Conservation (phyloP, 768 basidiomycete species). For the Agaricus subrufescens region DNA sequence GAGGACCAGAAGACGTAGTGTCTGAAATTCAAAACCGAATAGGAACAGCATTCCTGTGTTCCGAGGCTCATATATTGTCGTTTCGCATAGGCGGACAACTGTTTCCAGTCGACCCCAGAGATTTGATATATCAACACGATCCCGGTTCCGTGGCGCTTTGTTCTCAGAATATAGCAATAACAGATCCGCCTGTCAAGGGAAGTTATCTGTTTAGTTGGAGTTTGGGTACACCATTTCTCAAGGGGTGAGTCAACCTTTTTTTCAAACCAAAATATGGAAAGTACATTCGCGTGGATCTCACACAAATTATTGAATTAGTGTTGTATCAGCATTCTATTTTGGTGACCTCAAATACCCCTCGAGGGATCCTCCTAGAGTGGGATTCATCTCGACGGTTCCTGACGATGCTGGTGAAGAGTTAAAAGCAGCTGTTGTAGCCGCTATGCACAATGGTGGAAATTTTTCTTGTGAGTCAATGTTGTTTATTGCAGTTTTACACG, state of each 20-base stretch:
- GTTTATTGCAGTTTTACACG: too few species aligned
- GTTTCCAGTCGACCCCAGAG: slow-evolving; percentile 75
- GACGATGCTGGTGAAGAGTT: slow-evolving; percentile 38
- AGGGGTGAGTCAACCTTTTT: slow-evolving; percentile 43
- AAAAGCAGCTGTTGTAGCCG: slow-evolving; percentile 22
- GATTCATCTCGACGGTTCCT: slow-evolving; percentile 69
- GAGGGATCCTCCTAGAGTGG: slow-evolving; percentile 61
- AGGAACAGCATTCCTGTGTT: slow-evolving; percentile 48
- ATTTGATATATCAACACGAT: slow-evolving; percentile 48
- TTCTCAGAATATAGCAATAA: slow-evolving; percentile 48
- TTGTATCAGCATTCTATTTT: slow-evolving; percentile 63
- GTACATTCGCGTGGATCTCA: background rate
- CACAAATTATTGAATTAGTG: slow-evolving; percentile 32
- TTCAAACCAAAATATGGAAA: too few species aligned
- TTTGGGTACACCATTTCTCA: slow-evolving; percentile 71
- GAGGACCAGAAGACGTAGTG: slow-evolving; percentile 68
- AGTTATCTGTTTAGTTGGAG: slow-evolving; percentile 75
- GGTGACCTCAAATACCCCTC: slow-evolving; percentile 70
- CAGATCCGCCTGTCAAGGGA: slow-evolving; percentile 55
- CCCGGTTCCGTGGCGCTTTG: slow-evolving; percentile 39
- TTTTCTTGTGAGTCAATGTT: slow-evolving; percentile 25
- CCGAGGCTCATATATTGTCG: slow-evolving; percentile 53
- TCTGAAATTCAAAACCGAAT: slow-evolving; percentile 37
- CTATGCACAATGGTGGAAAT: slow-evolving; percentile 25
- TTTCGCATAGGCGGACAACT: slow-evolving; percentile 66